Evolutionary conservation across 306 rosid genomes (phyloP).

Genomic region (Boehmeria nivea): DNA sequence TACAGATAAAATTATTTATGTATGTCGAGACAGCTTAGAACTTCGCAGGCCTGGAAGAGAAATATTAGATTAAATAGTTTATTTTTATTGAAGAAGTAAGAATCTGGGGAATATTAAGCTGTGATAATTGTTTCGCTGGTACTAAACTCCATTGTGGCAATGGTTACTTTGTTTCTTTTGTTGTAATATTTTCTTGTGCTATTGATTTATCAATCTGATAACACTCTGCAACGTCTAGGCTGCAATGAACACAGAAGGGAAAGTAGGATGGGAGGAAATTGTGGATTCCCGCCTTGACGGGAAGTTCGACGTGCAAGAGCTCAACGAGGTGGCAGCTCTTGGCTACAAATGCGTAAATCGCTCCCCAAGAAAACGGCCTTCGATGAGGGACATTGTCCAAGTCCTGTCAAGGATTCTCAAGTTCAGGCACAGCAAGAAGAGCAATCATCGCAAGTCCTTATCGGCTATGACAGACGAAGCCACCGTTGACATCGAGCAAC

Average conservation of each 20-base stretch:
- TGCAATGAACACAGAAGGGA: slow-evolving; percentile 88
- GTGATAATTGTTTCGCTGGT: too few species aligned
- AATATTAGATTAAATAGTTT: too few species aligned
- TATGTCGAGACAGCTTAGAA: background rate
- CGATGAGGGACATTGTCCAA: slow-evolving; percentile 91
- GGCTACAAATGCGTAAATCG: slow-evolving; percentile 82
- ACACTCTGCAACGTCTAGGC: slow-evolving; percentile 61
- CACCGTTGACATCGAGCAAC: slow-evolving; percentile 49
- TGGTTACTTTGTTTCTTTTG: background rate
- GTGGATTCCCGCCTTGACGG: slow-evolving; percentile 77
- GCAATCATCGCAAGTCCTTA: slow-evolving; percentile 44
- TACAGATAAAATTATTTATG: background rate
- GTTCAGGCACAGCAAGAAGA: slow-evolving; percentile 45
- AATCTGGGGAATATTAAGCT: too few species aligned
- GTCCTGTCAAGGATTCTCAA: slow-evolving; percentile 62
- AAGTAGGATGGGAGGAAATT: slow-evolving; percentile 96
- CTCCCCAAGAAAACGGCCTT: slow-evolving; percentile 68
- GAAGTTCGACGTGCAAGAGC: slow-evolving; percentile 58
- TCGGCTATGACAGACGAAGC: slow-evolving; percentile 67
- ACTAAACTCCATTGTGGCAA: too few species aligned
- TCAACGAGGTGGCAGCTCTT: slow-evolving; percentile 80
- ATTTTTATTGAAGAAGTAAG: too few species aligned
- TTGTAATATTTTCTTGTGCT: background rate
- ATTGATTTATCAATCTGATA: slow-evolving; percentile 14
- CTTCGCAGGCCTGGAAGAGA: too few species aligned